These are phyloP conservation scores for Hericium erinaceus DNA, from an alignment of 768 basidiomycete species.

Conservation along the genomic window DNA sequence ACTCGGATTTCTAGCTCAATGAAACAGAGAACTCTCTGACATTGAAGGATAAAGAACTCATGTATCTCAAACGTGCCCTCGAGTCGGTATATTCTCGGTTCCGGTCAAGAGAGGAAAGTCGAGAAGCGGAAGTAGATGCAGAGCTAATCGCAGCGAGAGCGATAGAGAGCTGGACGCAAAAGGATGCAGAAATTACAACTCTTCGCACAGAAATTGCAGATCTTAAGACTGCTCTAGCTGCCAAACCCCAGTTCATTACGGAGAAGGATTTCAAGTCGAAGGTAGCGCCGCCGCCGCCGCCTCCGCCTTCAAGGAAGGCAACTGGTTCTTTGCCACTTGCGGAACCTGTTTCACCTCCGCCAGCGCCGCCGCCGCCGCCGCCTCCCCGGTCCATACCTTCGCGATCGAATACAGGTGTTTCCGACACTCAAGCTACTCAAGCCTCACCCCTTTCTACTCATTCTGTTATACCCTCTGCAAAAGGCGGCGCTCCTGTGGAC, in stretches of 20 bases:
- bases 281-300: conserved; percentile 56
- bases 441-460: too few species aligned
- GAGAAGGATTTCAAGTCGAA: conserved; percentile 68
- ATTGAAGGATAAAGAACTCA: conserved; percentile 62
- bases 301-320: conserved; percentile 28
- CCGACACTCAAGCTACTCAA: too few species aligned
- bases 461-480: background rate
- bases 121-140: conserved; percentile 49
- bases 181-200: conserved; percentile 52
- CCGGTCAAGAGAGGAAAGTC: conserved; percentile 42
- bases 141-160: conserved; percentile 60
- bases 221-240: conserved; percentile 41
- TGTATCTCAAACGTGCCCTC: conserved; percentile 75
- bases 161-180: conserved; percentile 58
- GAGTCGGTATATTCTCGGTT: conserved; percentile 84
- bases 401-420: background rate
- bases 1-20: conserved; percentile 31
- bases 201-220: conserved; percentile 42
- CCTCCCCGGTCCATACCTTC: background rate
- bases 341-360: too few species aligned
- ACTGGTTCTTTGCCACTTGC: too few species aligned
- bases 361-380: conserved; percentile 1
- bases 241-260: conserved; percentile 40
- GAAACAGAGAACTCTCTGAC: conserved; percentile 40
- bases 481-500: background rate